Percentiles rank a stretch among this genome's conserved stretches.
These are phyloP conservation scores for Cyphellophora attinorum DNA, from an alignment of 2,329 filamentous ascomycete genomes.

Conservation along the genomic window DNA sequence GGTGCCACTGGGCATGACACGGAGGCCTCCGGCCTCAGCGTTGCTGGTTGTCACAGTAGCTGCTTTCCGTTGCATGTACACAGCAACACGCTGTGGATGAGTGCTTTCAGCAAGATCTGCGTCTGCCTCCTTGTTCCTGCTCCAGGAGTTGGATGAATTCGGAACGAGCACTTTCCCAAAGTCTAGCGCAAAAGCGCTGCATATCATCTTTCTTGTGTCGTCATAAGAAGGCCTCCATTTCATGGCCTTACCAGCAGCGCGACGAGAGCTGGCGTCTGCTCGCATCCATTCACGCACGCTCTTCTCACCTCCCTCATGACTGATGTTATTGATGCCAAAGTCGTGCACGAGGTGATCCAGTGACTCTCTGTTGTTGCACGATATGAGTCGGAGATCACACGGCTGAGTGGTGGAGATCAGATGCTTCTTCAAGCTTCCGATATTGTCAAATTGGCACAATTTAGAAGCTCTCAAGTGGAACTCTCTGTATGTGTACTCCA, in stretches of 20 bases:
- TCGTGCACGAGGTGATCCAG: slow-evolving; percentile 4
- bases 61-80: slow-evolving; percentile 8
- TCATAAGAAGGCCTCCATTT: slow-evolving; percentile 7
- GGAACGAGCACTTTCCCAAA: slow-evolving; percentile 4
- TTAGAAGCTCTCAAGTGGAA: slow-evolving; percentile 2
- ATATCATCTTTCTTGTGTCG: slow-evolving; percentile 5
- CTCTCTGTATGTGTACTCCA: slow-evolving; percentile 5
- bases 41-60: slow-evolving; percentile 1
- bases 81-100: slow-evolving; percentile 6
- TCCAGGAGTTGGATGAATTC: too few species aligned
- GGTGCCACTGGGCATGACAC: slow-evolving; percentile 5
- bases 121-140: neutral
- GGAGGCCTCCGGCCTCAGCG: too few species aligned
- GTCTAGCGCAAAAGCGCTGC: slow-evolving; percentile 9
- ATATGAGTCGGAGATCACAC: slow-evolving; percentile 4
- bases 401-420: slow-evolving; percentile 1
- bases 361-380: slow-evolving; percentile 8
- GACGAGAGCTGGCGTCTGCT: slow-evolving; percentile 2
- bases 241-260: slow-evolving; percentile 7
- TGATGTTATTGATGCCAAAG: slow-evolving; percentile 5
- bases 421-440: slow-evolving; percentile 3
- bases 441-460: slow-evolving; percentile 3
- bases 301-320: slow-evolving; percentile 3
- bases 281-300: slow-evolving; percentile 10
- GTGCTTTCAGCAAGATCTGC: neutral